Evolutionary conservation across 768 basidiomycete species (phyloP), one percentile per base, ranked within the genome.

Genomic region (Chalciporus piperatus): DNA sequence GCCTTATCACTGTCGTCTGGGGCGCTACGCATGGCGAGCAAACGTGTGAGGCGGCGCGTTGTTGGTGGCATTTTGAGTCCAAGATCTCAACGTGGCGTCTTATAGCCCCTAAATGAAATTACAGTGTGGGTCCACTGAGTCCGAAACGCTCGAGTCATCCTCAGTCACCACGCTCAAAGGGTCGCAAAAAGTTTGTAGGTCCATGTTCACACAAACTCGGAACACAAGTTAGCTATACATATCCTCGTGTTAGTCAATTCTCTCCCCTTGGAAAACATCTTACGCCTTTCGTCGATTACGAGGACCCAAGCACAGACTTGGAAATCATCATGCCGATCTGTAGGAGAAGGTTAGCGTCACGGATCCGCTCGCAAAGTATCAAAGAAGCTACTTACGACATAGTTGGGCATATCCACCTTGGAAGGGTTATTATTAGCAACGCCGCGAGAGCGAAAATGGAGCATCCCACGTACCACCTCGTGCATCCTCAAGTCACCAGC

Each of bases 401-500:
- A 84, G 54, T 83, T 83, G 11, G 82, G 82, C 82, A 83, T 83
- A 54, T 83, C 82, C 33, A 83, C 80, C 81, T 82, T 17, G 45
- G 35, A 1, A 39, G 27, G 41, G 14, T 20, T 1, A 33, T 35
- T 16, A 41, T 50, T 33, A 50, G 9, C 27, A 27, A 27, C 27
- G 35, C 40, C 16, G 27, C 11, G 30, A 25, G 19, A 48, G 22
- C 41, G 3, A 32, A 28, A 16, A 45, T 23, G 22, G 19, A 37
- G 12, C 40, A n/a, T 12, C 12, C 17, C 11, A 55, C 66, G 58
- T 19, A 51, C 83, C 68, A 83, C 83, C 68, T 84, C 83, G 54
- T 82, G 83, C 71, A 85, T 72, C 51, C 76, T 70, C 52, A 84
- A 61, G 61, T 84, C 82, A 2, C 75, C 82, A 0, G 75, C 79